Evolutionary conservation across 257 asterid species (phyloP).

Genomic region (Mitragyna speciosa): DNA sequence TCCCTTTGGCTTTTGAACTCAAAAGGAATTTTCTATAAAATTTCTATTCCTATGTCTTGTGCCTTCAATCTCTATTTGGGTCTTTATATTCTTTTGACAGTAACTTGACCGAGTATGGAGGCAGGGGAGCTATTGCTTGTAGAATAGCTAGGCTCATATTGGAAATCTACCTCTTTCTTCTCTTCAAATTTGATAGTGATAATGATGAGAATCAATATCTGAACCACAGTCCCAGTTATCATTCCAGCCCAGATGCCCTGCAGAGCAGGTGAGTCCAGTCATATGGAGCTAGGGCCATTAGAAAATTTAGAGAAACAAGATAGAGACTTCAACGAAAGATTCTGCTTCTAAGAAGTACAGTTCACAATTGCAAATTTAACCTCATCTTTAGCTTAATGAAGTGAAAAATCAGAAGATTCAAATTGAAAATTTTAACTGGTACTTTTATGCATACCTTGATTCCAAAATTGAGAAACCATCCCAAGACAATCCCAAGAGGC

Average conservation of each 20-base stretch:
- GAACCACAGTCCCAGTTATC: slow-evolving; percentile 54
- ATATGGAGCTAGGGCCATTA: not conserved
- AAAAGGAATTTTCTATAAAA: no score
- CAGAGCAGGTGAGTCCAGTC: not conserved
- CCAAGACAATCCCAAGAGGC: slow-evolving; percentile 51
- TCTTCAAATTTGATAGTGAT: slow-evolving; percentile 38
- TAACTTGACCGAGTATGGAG: no score
- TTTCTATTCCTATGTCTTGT: no score
- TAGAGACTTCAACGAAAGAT: not conserved
- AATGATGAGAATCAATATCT: slow-evolving; percentile 40
- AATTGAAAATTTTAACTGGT: not conserved
- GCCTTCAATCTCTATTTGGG: no score
- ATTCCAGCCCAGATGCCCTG: slow-evolving; percentile 70
- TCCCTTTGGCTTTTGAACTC: no score
- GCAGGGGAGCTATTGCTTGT: no score
- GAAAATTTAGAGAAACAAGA: not conserved
- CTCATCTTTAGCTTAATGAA: no score
- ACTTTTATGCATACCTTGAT: slow-evolving; percentile 33
- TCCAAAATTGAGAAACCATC: slow-evolving; percentile 44
- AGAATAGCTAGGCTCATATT: not conserved
- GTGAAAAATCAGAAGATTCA: not conserved
- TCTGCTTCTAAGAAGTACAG: no score
- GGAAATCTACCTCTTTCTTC: slow-evolving; percentile 26
- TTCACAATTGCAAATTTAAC: not conserved
- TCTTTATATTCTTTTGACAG: no score